Evolutionary conservation across 306 rosid genomes (phyloP), one percentile per base, ranked within the genome.

Genomic region (Elaeagnus macrophylla): DNA sequence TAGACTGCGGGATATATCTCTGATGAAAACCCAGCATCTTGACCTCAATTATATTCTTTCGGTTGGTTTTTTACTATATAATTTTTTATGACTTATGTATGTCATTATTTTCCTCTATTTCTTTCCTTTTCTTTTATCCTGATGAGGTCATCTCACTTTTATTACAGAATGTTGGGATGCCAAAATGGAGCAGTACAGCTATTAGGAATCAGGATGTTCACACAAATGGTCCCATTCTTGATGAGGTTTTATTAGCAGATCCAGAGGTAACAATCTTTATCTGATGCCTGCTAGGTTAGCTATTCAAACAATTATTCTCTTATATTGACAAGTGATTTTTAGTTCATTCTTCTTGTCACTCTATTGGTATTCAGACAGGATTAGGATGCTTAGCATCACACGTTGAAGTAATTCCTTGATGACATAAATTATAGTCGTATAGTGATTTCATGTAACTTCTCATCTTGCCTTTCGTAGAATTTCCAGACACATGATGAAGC

Each of bases 1-100:
- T 66, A 81, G 75, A 62, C 86, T 85, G 39, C 83, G 96, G 61
- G 97, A 91, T 75, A 67, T 91, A 57, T 91, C 97, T 73, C 71
- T 84, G 51, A 61, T 83, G 85, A 91, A 91, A 77, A 91, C 97
- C 46, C 97, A 91, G 71, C 97, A 91, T 75, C 73, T 91, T 17
- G 96, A 86, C 73, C 79, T 91, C 57, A 9, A 66, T 65, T 86
- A 81, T 69, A 49, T 91, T 62, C 86, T 84, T 67, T 80, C 84
- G 39, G 97, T 91, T 82, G 2, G 96, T 78, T 18, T 60, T 56
- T 49, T 37, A 25, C 32, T 25, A 67, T 6, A 60, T 59, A 62
- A 53, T 61, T n/a, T 13, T 36, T 43, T 63, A 25, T n/a, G n/a
- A 57, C 46, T 38, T 57, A 12, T 55, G 57, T 20, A 43, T 14